phyloP scores from a whole-genome alignment of 169 alveolate species.

The Plasmodium vivax region DNA sequence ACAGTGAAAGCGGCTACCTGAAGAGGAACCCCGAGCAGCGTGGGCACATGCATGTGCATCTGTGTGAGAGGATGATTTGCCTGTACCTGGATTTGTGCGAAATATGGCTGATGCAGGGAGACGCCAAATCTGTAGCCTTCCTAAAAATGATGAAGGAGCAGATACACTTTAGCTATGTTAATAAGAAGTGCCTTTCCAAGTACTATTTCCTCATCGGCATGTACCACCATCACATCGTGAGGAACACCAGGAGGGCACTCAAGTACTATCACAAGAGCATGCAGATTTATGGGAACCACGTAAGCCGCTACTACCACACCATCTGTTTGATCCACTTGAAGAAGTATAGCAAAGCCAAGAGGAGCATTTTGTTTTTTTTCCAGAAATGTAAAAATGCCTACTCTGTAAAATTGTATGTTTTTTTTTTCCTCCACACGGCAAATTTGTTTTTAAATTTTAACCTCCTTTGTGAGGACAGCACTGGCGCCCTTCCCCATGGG shows the following conservation, averaged over 20 bases:
- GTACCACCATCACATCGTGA: slow-evolving; percentile 38
- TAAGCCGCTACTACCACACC: slow-evolving; percentile 37
- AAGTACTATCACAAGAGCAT: slow-evolving; percentile 50
- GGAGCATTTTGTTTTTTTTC: slow-evolving; percentile 9
- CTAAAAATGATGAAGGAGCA: slow-evolving; percentile 60
- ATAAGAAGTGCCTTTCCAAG: slow-evolving; percentile 29
- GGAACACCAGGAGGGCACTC: slow-evolving; percentile 29
- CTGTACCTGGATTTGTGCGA: slow-evolving; percentile 72
- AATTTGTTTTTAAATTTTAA: slow-evolving; percentile 65
- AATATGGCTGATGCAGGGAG: slow-evolving; percentile 58
- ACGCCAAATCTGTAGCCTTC: background rate
- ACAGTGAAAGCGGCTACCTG: background rate
- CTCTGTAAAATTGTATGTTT: slow-evolving; percentile 41
- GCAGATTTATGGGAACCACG: slow-evolving; percentile 24
- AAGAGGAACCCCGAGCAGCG: background rate
- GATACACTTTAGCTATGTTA: slow-evolving; percentile 44
- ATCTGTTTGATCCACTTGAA: slow-evolving; percentile 32
- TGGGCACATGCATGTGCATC: background rate
- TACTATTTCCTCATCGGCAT: slow-evolving; percentile 67
- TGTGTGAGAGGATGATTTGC: slow-evolving; percentile 21
- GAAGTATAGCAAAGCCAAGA: slow-evolving; percentile 57
- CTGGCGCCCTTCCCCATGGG: background rate
- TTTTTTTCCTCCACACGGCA: slow-evolving; percentile 40
- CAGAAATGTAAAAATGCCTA: slow-evolving; percentile 48
- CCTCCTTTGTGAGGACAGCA: background rate